Evolutionary conservation across 768 basidiomycete species (phyloP).

Genomic region (Peribolospora baueri): DNA sequence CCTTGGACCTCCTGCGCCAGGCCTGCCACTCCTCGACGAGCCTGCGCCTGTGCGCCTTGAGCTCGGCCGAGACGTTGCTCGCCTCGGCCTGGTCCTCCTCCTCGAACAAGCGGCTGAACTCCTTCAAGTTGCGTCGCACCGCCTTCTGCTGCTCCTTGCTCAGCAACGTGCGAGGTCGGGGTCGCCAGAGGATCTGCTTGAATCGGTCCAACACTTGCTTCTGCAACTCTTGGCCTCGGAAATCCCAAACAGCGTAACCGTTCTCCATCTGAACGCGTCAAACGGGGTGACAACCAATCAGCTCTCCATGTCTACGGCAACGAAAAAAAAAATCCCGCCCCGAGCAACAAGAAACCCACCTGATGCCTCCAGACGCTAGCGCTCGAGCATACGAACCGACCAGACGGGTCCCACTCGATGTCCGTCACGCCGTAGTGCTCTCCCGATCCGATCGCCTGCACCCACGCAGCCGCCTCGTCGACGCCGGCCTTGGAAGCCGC

Average conservation of each 20-base stretch:
- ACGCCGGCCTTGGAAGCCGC: constrained; percentile 16
- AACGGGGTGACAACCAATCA: constrained; percentile 1
- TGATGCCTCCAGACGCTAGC: constrained; percentile 89
- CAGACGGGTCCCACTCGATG: constrained; percentile 94
- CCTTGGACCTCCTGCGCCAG: constrained; percentile 54
- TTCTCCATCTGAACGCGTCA: constrained; percentile 51
- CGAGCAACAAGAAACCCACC: constrained; percentile 27
- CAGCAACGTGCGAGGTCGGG: constrained; percentile 69
- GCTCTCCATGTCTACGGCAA: constrained; percentile 1
- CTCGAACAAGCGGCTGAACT: constrained; percentile 75
- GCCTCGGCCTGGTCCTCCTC: constrained; percentile 93
- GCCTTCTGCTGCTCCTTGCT: constrained; percentile 65
- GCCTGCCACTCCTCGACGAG: constrained; percentile 98
- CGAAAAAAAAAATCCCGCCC: neutral
- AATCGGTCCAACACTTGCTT: constrained; percentile 75
- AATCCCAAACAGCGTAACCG: constrained; percentile 91
- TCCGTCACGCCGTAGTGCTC: constrained; percentile 97
- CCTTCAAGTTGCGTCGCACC: constrained; percentile 66
- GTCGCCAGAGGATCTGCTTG: constrained; percentile 98
- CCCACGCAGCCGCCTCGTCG: constrained; percentile 56
- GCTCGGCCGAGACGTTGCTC: constrained; percentile 78
- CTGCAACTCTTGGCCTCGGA: constrained; percentile 83
- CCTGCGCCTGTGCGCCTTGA: constrained; percentile 66
- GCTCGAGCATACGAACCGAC: constrained; percentile 72
- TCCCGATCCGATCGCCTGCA: constrained; percentile 58